Conservation (phyloP, 305 asterid species). For the Solanum chacoense region DNA sequence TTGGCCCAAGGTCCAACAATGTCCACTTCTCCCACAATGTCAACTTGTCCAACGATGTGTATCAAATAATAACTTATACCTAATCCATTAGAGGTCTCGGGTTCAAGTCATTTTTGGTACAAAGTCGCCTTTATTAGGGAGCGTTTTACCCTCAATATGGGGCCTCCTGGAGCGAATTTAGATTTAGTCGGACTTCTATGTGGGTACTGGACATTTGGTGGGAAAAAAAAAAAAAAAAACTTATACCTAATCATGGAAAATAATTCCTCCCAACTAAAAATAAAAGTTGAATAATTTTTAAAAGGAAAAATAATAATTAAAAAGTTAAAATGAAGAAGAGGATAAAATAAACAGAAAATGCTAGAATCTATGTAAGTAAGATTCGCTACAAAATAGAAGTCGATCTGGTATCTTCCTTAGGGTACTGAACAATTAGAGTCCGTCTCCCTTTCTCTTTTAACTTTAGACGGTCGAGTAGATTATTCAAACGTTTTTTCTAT, state of each 20-base stretch:
- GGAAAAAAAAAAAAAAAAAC: no score
- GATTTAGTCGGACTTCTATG: no score
- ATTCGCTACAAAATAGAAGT: neutral
- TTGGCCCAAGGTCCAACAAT: neutral
- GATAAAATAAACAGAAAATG: no score
- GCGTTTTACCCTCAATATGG: neutral
- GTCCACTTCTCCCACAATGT: neutral
- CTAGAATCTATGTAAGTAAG: neutral
- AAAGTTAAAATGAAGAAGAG: neutral
- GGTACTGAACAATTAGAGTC: neutral
- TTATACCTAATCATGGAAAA: neutral
- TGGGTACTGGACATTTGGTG: no score
- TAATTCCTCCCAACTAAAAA: neutral
- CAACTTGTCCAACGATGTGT: neutral
- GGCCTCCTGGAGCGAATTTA: fast-evolving
- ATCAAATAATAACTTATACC: neutral
- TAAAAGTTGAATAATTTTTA: neutral
- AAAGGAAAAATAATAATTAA: neutral
- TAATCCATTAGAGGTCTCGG: neutral
- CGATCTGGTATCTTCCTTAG: neutral
- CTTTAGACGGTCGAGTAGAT: neutral
- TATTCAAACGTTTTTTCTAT: neutral
- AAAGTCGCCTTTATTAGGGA: neutral
- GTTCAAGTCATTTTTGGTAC: neutral
- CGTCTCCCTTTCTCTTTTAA: neutral